Base-by-base conservation (phyloP, 2,329 filamentous ascomycete genomes). In the Falciphora oryzae region DNA sequence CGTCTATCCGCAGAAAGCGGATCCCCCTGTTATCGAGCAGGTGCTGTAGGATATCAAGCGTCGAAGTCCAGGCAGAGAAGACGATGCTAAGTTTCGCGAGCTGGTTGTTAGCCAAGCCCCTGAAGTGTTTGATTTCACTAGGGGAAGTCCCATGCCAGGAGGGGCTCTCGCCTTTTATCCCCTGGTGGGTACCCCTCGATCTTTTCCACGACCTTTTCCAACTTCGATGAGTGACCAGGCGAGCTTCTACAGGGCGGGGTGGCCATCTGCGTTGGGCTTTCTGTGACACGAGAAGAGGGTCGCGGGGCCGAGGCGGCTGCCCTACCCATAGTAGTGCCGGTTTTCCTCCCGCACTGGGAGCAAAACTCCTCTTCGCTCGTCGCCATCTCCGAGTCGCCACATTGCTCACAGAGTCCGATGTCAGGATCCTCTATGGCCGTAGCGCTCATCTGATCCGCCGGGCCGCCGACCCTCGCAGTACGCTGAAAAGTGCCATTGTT, bases 401-500 rank as follows among this genome's bases (percentile, higher is more conserved):
- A 25, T 27, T 56, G 38, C 2, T 22, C 25, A 35, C 32, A 22
- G 18, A 35, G 32, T 7, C 74, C 10, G 72, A 61, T 57, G 22
- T 57, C 56, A 7, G 56, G 56, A n/a, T 57, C 22, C 11, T 57
- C n/a, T 8, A 57, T 57, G 13, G 56, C 56, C 22, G n/a, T 8
- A n/a, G n/a, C n/a, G n/a, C n/a, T n/a, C n/a, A n/a, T n/a, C n/a
- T n/a, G n/a, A n/a, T n/a, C n/a, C n/a, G n/a, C n/a, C n/a, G n/a
- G 74, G 53, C 4, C 72, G 72, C 32, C 72, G n/a, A n/a, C n/a
- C 8, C 27, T 72, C 82, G 1, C 77, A 78, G 59, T 80, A 79
- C 0, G 69, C 72, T 44, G 80, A 67, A 74, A 80, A 0, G 81
- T 83, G 1, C 80, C 81, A 65, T 82, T 80, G 64, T 83, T 83